Conservation (phyloP, 495 filamentous ascomycete species). For the Cercophora samala region DNA sequence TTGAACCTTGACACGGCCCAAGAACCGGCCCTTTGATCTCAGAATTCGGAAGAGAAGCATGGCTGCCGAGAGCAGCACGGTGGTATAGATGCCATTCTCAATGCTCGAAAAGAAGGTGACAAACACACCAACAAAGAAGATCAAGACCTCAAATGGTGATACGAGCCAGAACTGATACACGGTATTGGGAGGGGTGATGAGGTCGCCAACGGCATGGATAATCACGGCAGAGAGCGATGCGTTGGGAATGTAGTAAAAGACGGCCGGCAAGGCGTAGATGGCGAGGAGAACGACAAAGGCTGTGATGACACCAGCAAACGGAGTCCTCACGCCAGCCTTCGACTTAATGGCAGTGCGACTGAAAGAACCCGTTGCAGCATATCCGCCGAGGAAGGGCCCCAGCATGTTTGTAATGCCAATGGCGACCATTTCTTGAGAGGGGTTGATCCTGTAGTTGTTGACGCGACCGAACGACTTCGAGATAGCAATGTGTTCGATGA, state of each 20-base stretch:
- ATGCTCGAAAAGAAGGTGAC: conserved; percentile 87
- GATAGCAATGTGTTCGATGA: conserved; percentile 97
- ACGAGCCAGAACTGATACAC: conserved; percentile 96
- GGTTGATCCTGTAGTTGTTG: conserved; percentile 98
- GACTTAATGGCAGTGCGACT: conserved; percentile 97
- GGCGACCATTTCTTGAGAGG: conserved; percentile 93
- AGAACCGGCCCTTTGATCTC: conserved; percentile 80
- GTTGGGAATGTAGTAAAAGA: conserved; percentile 94
- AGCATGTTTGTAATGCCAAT: conserved; percentile 92
- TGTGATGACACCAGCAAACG: conserved; percentile 88
- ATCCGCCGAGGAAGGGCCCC: conserved; percentile 89
- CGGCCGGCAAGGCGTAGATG: conserved; percentile 84
- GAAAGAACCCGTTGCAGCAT: conserved; percentile 95
- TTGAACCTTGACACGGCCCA: conserved; percentile 84
- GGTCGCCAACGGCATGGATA: conserved; percentile 93
- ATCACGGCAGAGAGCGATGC: conserved; percentile 88
- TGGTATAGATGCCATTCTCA: conserved; percentile 89
- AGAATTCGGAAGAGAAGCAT: conserved; percentile 83
- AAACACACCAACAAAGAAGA: conserved; percentile 92
- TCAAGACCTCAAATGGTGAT: conserved; percentile 81
- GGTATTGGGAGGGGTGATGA: conserved; percentile 91
- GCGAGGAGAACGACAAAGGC: conserved; percentile 86
- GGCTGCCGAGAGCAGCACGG: conserved; percentile 68
- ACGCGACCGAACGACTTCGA: conserved; percentile 95
- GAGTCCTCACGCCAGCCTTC: conserved; percentile 92